Base-by-base conservation (phyloP, 1,139 yeast species). In the Lodderomyces margitis region DNA sequence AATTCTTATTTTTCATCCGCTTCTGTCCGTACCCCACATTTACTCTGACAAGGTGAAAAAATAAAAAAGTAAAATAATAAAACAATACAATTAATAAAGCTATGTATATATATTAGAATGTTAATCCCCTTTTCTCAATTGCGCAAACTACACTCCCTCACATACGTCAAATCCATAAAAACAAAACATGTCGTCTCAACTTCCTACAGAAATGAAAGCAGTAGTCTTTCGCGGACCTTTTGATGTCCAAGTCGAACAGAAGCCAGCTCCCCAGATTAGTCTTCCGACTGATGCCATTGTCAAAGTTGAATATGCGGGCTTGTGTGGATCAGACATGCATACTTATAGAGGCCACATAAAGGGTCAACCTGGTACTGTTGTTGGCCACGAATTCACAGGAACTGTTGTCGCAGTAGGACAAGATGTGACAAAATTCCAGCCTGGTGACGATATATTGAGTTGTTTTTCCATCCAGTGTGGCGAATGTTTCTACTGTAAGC, bases 251-350 rank as follows among this genome's bases (percentile, higher is more conserved):
- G 68, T 77, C 3, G 70, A 68, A 43, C 56, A 57, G 1, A 69
- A 70, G 20, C 72, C 75, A 2, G 61, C 63, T 2, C 86, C 87
- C 2, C 43, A 50, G 31, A 51, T 80, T 20, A 47, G 56, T 24
- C 47, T 51, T 0, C 64, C 73, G 1, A 61, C 60, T 9, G 85
- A 80, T 51, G 83, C 72, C 1, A 65, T 80, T 30, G 57, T 80
- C 42, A 74, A 75, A 50, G 78, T 78, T 30, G 64, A 64, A 43
- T 77, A 70, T 43, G 73, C 81, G 1, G 84, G 83, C 2, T 59
- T 80, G 19, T 80, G 84, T 56, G 85, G 85, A 1, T 74, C 83
- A 2, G 87, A 80, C 52, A 61, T 80, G 35, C 86, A 80, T 56
- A 71, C 76, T 47, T 81, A 76, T 53, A 60, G 86, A 17, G 86